These are phyloP conservation scores for Ploettnerulaceae sp. DNA, from an alignment of 2,329 filamentous ascomycete species.

Conservation along the genomic window DNA sequence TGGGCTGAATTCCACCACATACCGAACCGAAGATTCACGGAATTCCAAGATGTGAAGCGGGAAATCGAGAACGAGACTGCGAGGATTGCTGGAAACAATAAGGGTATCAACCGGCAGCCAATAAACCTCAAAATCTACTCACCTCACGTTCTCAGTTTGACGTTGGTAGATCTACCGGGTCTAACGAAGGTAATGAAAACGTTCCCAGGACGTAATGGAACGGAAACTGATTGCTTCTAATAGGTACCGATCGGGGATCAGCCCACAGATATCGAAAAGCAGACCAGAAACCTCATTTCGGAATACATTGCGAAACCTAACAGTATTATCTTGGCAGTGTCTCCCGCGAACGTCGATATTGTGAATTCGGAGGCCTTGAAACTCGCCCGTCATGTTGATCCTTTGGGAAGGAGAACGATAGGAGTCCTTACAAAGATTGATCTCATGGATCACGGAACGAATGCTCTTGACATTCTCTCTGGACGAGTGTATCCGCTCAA, in stretches of 20 bases:
- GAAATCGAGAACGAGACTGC: constrained; percentile 97
- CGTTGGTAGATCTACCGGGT: constrained; percentile 90
- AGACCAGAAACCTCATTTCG: constrained; percentile 91
- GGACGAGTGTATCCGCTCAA: constrained; percentile 95
- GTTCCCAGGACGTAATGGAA: neutral
- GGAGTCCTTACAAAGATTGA: constrained; percentile 96
- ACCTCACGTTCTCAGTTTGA: constrained; percentile 92
- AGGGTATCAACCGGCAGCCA: constrained; percentile 94
- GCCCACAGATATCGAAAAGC: constrained; percentile 96
- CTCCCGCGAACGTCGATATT: constrained; percentile 94
- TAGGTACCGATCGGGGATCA: constrained; percentile 96
- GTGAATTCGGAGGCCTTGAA: constrained; percentile 98
- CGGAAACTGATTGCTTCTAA: neutral
- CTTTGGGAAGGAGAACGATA: constrained; percentile 89
- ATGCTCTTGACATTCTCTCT: constrained; percentile 95
- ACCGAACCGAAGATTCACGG: constrained; percentile 79
- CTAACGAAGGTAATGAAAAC: constrained; percentile 70
- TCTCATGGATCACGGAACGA: constrained; percentile 97
- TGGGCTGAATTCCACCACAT: constrained; percentile 98
- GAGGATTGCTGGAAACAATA: constrained; percentile 92
- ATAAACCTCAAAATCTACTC: constrained; percentile 99
- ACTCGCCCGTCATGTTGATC: constrained; percentile 92
- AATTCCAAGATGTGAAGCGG: constrained; percentile 88
- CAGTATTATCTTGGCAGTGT: constrained; percentile 94
- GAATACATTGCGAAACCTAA: constrained; percentile 99